Evolutionary conservation across 2,329 filamentous ascomycete species (phyloP).

Genomic region (Pochonia chlamydosporia): DNA sequence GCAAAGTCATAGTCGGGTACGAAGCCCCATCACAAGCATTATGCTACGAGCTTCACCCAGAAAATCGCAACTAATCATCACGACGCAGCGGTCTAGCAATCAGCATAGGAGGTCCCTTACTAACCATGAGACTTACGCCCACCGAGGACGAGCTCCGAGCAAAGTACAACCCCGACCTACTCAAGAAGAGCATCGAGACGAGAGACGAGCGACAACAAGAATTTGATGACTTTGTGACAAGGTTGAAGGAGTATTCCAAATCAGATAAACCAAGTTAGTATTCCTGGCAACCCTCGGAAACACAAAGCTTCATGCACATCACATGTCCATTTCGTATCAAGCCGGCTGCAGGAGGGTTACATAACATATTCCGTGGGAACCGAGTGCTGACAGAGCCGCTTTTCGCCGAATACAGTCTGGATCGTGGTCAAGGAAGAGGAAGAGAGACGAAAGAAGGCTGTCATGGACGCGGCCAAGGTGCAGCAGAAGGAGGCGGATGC

Average conservation of each 20-base stretch:
- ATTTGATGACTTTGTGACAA: constrained; percentile 80
- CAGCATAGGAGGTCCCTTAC: constrained; percentile 76
- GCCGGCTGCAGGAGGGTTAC: background rate
- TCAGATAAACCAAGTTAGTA: constrained; percentile 87
- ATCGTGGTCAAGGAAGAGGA: constrained; percentile 44
- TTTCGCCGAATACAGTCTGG: constrained; percentile 35
- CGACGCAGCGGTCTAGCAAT: constrained; percentile 61
- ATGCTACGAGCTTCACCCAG: background rate
- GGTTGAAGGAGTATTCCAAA: constrained; percentile 83
- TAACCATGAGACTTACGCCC: constrained; percentile 75
- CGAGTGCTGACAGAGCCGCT: constrained; percentile 9
- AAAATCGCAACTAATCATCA: background rate
- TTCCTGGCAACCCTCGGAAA: constrained; percentile 10
- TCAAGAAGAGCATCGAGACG: constrained; percentile 77
- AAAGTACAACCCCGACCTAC: constrained; percentile 91
- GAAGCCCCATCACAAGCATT: background rate
- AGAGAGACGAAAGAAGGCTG: constrained; percentile 33
- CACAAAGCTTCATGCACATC: background rate
- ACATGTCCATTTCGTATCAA: background rate
- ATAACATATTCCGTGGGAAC: background rate
- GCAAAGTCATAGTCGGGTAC: constrained; percentile 68
- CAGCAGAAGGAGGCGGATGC: constrained; percentile 35
- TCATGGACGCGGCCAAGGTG: constrained; percentile 27
- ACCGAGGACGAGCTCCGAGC: constrained; percentile 89
- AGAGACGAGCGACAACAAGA: constrained; percentile 72